Conservation (phyloP, 371 early-diverging fungal species). For the Mucor saturninus region DNA sequence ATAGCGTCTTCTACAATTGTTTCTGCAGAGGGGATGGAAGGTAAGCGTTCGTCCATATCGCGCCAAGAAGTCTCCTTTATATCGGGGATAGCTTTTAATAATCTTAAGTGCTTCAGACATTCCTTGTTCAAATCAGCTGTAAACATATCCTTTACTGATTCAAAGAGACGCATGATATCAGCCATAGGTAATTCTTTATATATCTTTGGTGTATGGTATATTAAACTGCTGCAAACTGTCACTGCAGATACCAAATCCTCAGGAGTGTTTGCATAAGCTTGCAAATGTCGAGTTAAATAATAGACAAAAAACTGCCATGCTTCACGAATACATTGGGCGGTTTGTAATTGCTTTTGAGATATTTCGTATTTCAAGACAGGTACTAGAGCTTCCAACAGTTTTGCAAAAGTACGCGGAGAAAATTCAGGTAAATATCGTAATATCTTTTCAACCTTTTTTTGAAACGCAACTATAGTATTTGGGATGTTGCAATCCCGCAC, state of each 20-base stretch:
- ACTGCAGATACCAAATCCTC: conserved; percentile 10
- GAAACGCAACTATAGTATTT: conserved; percentile 5
- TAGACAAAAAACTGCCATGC: conserved; percentile 7
- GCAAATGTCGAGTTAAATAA: background rate
- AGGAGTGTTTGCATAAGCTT: conserved; percentile 2
- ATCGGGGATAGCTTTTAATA: background rate
- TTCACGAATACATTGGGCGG: conserved; percentile 2
- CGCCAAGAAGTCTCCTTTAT: background rate
- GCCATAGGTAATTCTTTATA: conserved; percentile 7
- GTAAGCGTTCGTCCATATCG: background rate
- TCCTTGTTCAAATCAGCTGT: background rate
- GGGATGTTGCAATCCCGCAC: background rate
- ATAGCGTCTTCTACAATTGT: conserved; percentile 10
- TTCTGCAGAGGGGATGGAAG: conserved; percentile 14
- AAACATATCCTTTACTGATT: background rate
- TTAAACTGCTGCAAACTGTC: background rate
- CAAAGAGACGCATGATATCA: conserved; percentile 2
- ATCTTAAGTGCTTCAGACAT: background rate
- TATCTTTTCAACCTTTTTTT: conserved; percentile 15
- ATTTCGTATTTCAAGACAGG: conserved; percentile 17
- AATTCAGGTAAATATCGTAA: conserved; percentile 18
- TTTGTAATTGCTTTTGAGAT: background rate
- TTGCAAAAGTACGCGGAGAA: conserved; percentile 20
- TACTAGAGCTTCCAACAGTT: conserved; percentile 22
- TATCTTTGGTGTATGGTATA: background rate